phyloP scores from a whole-genome alignment of 192 early-diverging fungal genomes.

The Coemansia sp. region DNA sequence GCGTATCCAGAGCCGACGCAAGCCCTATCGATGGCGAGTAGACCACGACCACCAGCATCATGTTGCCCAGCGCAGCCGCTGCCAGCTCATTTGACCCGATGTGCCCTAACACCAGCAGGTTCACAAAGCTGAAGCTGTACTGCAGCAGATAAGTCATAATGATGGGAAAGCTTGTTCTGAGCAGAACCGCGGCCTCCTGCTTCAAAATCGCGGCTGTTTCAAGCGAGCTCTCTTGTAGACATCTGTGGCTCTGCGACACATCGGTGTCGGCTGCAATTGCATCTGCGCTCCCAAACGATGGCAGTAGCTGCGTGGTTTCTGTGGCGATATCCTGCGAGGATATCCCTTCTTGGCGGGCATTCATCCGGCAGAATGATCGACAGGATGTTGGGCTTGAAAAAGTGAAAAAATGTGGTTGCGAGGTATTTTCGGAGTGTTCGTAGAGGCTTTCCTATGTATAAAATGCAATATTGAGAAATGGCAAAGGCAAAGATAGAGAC shows the following conservation, averaged over 20 bases:
- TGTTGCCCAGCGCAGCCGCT: slow-evolving; percentile 68
- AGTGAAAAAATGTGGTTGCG: too few species aligned
- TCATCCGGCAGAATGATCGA: background rate
- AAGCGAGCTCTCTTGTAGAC: slow-evolving; percentile 2
- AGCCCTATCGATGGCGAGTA: slow-evolving; percentile 71
- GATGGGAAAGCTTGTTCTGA: slow-evolving; percentile 28
- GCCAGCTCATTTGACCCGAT: slow-evolving; percentile 69
- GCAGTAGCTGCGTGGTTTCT: slow-evolving; percentile 2
- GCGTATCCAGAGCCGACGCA: slow-evolving; percentile 74
- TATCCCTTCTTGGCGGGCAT: background rate
- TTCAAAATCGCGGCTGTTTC: slow-evolving; percentile 15
- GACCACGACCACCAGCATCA: slow-evolving; percentile 71
- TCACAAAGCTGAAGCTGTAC: slow-evolving; percentile 65
- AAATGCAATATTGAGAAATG: too few species aligned
- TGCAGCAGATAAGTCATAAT: slow-evolving; percentile 62
- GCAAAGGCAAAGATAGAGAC: too few species aligned
- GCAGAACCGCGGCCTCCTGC: slow-evolving; percentile 28
- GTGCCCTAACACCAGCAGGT: slow-evolving; percentile 66
- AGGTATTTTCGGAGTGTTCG: too few species aligned
- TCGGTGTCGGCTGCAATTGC: background rate
- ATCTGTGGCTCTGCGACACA: background rate
- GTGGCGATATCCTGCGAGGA: background rate
- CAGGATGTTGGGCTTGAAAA: background rate
- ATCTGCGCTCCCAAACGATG: background rate
- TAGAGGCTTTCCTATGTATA: background rate